Conservation (phyloP, 495 filamentous ascomycete species). For the Clavariopsis aquatica region DNA sequence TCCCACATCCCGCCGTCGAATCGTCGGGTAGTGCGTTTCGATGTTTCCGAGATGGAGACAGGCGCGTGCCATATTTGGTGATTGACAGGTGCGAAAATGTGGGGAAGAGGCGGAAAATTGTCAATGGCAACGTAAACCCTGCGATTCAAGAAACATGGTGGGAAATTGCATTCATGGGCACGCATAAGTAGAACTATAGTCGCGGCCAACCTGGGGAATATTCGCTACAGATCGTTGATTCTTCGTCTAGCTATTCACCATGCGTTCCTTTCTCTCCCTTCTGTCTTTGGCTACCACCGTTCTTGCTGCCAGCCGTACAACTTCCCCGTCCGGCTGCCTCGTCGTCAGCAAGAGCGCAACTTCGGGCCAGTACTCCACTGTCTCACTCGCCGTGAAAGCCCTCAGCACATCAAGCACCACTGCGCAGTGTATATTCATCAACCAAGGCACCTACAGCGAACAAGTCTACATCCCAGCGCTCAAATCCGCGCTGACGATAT, state of each 20-base stretch:
- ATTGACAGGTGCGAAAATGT: slow-evolving; percentile 1
- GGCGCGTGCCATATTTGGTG: neutral
- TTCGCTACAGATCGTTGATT: neutral
- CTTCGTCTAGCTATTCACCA: slow-evolving; percentile 7
- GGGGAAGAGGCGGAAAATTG: neutral
- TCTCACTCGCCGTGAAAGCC: slow-evolving; percentile 59
- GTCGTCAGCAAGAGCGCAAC: slow-evolving; percentile 49
- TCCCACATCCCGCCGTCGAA: neutral
- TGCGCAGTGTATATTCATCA: slow-evolving; percentile 64
- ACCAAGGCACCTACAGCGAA: slow-evolving; percentile 49
- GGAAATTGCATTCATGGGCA: neutral
- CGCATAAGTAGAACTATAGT: neutral
- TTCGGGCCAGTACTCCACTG: slow-evolving; percentile 47
- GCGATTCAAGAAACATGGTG: neutral
- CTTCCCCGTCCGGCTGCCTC: slow-evolving; percentile 55
- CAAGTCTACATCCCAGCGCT: slow-evolving; percentile 39
- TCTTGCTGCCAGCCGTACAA: slow-evolving; percentile 45
- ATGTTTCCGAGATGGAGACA: neutral
- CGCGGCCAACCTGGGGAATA: neutral
- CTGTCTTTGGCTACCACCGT: slow-evolving; percentile 15
- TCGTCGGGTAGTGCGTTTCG: neutral
- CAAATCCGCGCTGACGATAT: slow-evolving; percentile 53
- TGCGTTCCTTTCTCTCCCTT: slow-evolving; percentile 12
- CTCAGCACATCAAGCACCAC: slow-evolving; percentile 40
- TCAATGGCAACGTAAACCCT: neutral